Evolutionary conservation across 371 early-diverging fungal genomes (phyloP).

Genomic region (Mucor sp.): DNA sequence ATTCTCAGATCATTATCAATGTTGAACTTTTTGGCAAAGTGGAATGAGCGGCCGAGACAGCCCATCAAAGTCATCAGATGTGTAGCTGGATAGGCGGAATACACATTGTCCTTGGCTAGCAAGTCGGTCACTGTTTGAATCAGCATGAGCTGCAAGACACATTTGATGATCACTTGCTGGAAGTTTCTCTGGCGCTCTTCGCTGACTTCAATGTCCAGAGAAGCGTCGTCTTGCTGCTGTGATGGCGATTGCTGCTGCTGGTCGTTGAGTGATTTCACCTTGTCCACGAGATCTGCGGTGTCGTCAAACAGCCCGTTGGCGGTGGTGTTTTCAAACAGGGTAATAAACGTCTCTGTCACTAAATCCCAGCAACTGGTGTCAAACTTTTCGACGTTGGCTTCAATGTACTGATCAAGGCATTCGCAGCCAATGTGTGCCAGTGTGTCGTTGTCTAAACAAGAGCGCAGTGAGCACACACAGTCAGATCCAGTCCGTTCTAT

Average conservation of each 20-base stretch:
- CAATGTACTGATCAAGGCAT: slow-evolving; percentile 88
- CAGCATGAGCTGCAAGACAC: slow-evolving; percentile 76
- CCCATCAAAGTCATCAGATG: slow-evolving; percentile 73
- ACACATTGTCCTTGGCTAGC: slow-evolving; percentile 62
- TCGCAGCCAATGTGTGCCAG: slow-evolving; percentile 90
- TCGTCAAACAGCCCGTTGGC: slow-evolving; percentile 79
- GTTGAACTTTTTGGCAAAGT: slow-evolving; percentile 86
- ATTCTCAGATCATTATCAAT: slow-evolving; percentile 76
- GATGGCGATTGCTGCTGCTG: background rate
- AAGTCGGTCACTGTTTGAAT: slow-evolving; percentile 78
- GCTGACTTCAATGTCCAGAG: slow-evolving; percentile 25
- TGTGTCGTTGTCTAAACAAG: slow-evolving; percentile 75
- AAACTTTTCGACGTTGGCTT: slow-evolving; percentile 73
- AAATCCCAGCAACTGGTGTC: slow-evolving; percentile 71
- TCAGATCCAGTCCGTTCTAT: background rate
- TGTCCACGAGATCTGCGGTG: slow-evolving; percentile 46
- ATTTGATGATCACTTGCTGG: slow-evolving; percentile 77
- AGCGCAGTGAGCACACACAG: background rate
- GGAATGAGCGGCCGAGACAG: slow-evolving; percentile 81
- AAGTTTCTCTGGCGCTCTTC: slow-evolving; percentile 66
- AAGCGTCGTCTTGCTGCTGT: background rate
- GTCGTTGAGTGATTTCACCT: slow-evolving; percentile 20
- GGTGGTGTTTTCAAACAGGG: slow-evolving; percentile 80
- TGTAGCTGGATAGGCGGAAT: slow-evolving; percentile 56
- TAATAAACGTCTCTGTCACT: slow-evolving; percentile 65